These are phyloP conservation scores for Blepharisma japonicum DNA, from an alignment of 73 alveolate genomes.

Conservation along the genomic window DNA sequence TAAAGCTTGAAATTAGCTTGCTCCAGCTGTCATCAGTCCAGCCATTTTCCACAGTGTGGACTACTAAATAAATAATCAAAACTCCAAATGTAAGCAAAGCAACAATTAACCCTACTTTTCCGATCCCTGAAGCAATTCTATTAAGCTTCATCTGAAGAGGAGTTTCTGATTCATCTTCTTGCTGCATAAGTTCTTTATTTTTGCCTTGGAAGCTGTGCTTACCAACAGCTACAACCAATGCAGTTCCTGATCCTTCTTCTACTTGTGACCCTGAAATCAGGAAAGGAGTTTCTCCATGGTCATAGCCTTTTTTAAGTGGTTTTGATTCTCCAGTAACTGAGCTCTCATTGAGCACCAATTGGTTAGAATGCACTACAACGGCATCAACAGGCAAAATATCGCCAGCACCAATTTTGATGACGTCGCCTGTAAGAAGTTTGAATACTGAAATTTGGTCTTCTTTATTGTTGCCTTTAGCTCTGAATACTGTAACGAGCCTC, in stretches of 20 bases:
- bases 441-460: constrained; percentile 42
- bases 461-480: constrained; percentile 54
- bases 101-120: constrained; percentile 76
- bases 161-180: constrained; percentile 64
- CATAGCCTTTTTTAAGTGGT: constrained; percentile 63
- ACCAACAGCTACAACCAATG: constrained; percentile 33
- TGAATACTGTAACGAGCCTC: constrained; percentile 62
- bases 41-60: constrained; percentile 36
- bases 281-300: constrained; percentile 55
- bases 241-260: constrained; percentile 38
- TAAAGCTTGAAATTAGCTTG: constrained; percentile 45
- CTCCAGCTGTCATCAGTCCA: constrained; percentile 36
- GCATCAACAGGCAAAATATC: constrained; percentile 83
- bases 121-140: constrained; percentile 80
- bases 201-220: constrained; percentile 49
- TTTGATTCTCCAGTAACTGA: constrained; percentile 92
- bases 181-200: constrained; percentile 56
- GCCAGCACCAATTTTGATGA: constrained; percentile 75
- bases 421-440: constrained; percentile 88
- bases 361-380: constrained; percentile 57
- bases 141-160: constrained; percentile 86
- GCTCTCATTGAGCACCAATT: constrained; percentile 76
- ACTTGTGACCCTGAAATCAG: constrained; percentile 53
- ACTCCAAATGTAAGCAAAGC: constrained; percentile 79
- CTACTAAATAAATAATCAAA: constrained; percentile 30